Evolutionary conservation across 352 stramenopile species (phyloP).

Genomic region (Discostella stelligera): DNA sequence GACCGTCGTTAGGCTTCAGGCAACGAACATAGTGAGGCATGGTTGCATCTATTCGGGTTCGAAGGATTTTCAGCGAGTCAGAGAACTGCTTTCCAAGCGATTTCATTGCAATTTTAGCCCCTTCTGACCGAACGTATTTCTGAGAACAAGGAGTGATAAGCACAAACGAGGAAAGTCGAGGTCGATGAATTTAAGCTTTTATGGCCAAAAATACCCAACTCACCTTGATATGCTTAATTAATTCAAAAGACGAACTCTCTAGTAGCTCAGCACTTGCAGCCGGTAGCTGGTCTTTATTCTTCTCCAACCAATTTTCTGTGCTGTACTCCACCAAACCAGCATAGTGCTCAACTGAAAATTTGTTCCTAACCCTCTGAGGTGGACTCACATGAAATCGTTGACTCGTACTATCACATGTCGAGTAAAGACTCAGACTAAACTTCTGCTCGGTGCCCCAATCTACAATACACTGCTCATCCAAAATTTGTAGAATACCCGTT

Average conservation of each 20-base stretch:
- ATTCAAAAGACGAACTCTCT: constrained; percentile 67
- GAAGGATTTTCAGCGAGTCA: constrained; percentile 89
- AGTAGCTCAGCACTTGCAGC: constrained; percentile 78
- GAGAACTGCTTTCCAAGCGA: constrained; percentile 91
- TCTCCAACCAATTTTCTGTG: constrained; percentile 82
- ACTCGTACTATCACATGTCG: constrained; percentile 57
- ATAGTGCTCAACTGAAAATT: constrained; percentile 84
- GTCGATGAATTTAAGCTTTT: neutral
- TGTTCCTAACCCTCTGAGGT: constrained; percentile 67
- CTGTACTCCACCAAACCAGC: constrained; percentile 83
- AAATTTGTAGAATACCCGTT: constrained; percentile 82
- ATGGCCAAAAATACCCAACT: neutral
- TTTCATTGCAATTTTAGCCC: constrained; percentile 82
- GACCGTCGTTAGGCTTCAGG: constrained; percentile 97
- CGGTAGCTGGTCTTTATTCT: constrained; percentile 87
- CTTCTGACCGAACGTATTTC: constrained; percentile 77
- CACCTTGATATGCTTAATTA: constrained; percentile 69
- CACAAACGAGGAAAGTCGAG: neutral
- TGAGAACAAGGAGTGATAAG: constrained; percentile 16
- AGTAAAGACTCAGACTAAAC: constrained; percentile 73
- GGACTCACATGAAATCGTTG: constrained; percentile 71
- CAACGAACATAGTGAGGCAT: constrained; percentile 98
- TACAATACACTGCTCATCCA: constrained; percentile 96
- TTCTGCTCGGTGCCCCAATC: constrained; percentile 72
- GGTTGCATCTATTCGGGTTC: constrained; percentile 91